phyloP scores from a whole-genome alignment of 352 stramenopile species.

The Globisporangium splendens region DNA sequence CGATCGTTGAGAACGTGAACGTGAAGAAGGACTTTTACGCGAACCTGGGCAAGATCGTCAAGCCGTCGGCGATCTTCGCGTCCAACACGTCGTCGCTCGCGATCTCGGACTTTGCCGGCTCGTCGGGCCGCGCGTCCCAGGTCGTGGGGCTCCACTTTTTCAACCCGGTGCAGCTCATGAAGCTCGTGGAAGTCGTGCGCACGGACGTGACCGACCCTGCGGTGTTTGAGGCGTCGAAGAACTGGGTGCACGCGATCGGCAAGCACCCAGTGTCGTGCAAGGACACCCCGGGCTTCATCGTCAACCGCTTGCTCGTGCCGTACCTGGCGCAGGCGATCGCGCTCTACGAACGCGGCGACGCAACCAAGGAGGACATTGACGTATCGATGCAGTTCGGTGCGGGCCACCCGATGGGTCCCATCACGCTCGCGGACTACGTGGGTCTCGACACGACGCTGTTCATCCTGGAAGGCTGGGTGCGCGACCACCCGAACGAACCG shows the following conservation, averaged over 20 bases:
- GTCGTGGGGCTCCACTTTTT: slow-evolving; percentile 99
- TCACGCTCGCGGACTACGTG: slow-evolving; percentile 94
- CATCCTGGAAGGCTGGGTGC: slow-evolving; percentile 95
- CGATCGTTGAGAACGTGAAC: slow-evolving; percentile 97
- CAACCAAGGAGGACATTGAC: slow-evolving; percentile 96
- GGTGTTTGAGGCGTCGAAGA: slow-evolving; percentile 90
- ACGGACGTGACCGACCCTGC: slow-evolving; percentile 90
- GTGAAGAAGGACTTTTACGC: slow-evolving; percentile 93
- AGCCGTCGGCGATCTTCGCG: slow-evolving; percentile 92
- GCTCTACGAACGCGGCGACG: slow-evolving; percentile 94
- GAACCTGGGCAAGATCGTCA: slow-evolving; percentile 88
- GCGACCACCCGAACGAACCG: slow-evolving; percentile 93
- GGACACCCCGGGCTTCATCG: slow-evolving; percentile 98
- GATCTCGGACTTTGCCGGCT: slow-evolving; percentile 93
- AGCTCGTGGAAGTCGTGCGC: slow-evolving; percentile 95
- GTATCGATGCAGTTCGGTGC: slow-evolving; percentile 96
- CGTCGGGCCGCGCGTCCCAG: slow-evolving; percentile 87
- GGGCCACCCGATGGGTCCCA: slow-evolving; percentile 96
- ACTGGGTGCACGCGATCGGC: slow-evolving; percentile 90
- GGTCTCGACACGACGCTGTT: slow-evolving; percentile 95
- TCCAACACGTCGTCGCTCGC: slow-evolving; percentile 95
- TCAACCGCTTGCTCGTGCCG: slow-evolving; percentile 91
- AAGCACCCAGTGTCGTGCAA: slow-evolving; percentile 94
- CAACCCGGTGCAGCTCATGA: slow-evolving; percentile 95
- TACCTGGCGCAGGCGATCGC: slow-evolving; percentile 87